Base-by-base conservation (phyloP, 2,329 filamentous ascomycete species). In the Stemphylium beticola region DNA sequence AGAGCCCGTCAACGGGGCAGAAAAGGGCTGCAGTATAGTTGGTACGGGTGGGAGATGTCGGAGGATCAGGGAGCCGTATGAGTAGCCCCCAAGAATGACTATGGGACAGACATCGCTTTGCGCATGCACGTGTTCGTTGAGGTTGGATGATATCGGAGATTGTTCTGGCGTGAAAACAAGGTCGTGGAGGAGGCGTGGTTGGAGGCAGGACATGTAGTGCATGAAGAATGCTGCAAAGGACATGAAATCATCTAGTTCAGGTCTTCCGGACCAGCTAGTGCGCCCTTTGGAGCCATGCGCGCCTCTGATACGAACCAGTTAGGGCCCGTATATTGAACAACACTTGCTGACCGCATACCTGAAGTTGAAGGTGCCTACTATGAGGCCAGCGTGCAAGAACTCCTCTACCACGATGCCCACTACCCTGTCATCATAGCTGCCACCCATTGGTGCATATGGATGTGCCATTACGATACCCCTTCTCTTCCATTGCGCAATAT, bases 321-420 rank as follows among this genome's bases (percentile, higher is more conserved):
- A 1, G 3, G 20, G 11, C 2, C 29, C 15, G 4, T 29, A 29
- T 10, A 15, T 10, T 6, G 0, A 33, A 15, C 8, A 15, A 2
- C 15, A 6, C 4, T 20, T 3, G 2, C 34, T 18, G 11, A 29
- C 4, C 4, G 31, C 75, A 47, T 78, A 93, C 90, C 93, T 85
- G 73, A 98, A 97, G 70, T 98, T 97, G 76, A 98, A 97, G 0
- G 92, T 96, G 7, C 84, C 88, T 2, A 97, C 89, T 1, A 96
- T 73, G 67, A 86, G 96, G 1, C 90, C 91, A 47, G 81, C 77
- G 4, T 82, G 78, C n/a, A 96, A 74, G 40, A 96, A 79, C 53
- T 88, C 76, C 2, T 79, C 78, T 0, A 84, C 85, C 2, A 90
- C 77, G 8, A 85, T 79, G n/a, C 85, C 81, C 1, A 98, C 88